Conservation (phyloP, 2,329 filamentous ascomycete species). For the Fusarium sp. region DNA sequence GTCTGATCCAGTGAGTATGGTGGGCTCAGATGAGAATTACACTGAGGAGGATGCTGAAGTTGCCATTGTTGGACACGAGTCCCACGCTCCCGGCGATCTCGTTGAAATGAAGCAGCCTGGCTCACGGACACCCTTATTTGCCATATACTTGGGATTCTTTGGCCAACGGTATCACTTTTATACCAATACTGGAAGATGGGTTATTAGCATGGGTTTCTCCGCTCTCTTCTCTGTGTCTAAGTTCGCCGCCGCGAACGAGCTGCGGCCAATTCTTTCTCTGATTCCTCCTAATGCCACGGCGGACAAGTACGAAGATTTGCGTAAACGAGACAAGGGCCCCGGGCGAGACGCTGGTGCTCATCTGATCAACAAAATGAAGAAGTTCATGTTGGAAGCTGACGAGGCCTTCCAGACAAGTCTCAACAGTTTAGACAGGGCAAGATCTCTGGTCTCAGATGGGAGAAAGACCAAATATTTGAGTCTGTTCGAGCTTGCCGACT, state of each 20-base stretch:
- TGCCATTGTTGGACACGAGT: slow-evolving; percentile 43
- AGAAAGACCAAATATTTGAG: slow-evolving; percentile 59
- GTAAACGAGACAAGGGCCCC: slow-evolving; percentile 55
- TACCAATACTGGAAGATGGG: slow-evolving; percentile 63
- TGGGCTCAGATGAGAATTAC: slow-evolving; percentile 45
- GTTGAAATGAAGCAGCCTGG: slow-evolving; percentile 59
- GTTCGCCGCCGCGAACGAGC: slow-evolving; percentile 57
- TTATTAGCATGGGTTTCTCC: slow-evolving; percentile 56
- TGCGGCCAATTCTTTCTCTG: slow-evolving; percentile 53
- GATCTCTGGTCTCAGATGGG: slow-evolving; percentile 53
- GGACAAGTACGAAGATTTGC: slow-evolving; percentile 50
- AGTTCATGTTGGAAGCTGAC: slow-evolving; percentile 58
- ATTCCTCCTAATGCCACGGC: slow-evolving; percentile 46
- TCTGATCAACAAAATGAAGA: slow-evolving; percentile 61
- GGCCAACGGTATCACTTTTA: slow-evolving; percentile 66
- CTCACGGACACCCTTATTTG: slow-evolving; percentile 62
- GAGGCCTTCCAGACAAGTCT: slow-evolving; percentile 61
- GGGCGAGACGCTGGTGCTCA: slow-evolving; percentile 56
- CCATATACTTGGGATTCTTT: slow-evolving; percentile 64
- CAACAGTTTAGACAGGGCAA: slow-evolving; percentile 60
- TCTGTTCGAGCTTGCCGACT: slow-evolving; percentile 62
- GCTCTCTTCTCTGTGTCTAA: slow-evolving; percentile 63
- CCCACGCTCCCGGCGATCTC: slow-evolving; percentile 60
- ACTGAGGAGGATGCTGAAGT: slow-evolving; percentile 44
- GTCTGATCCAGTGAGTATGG: slow-evolving; percentile 38